Evolutionary conservation across 441 rosid species (phyloP), one percentile per base, ranked within the genome.

Genomic region (Gossypium schwendimanii): DNA sequence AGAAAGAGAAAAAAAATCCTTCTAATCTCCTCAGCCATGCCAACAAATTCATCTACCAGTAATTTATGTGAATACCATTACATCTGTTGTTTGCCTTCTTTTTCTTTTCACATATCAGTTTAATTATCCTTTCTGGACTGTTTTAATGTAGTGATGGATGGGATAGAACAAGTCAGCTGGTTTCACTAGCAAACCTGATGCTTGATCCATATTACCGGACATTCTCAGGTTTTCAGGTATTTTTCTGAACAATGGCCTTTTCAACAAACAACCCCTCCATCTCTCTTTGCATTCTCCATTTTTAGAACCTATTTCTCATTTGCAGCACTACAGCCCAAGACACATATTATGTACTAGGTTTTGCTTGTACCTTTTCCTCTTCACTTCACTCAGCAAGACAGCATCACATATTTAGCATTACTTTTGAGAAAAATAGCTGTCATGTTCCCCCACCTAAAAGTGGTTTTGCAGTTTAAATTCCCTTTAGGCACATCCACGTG

Each of bases 161-260:
- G 99, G 99, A 96, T 81, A 87, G 99, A 87, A 96, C 99, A 73
- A 88, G 91, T 59, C 99, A 96, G 85, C 78, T 96, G 87, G 91
- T 91, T 85, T 82, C 99, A 81, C 96, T 96, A 31, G 97, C 99
- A 64, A 88, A 88, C 77, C 81, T 96, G 84, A 80, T 93, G 77
- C 98, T 93, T 75, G 99, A 93, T 80, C 99, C 98, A 79, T 96
- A 90, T 79, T 93, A 96, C 76, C 81, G 98, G 59, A 96, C 98
- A 74, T 91, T 94, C 72, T n/a, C 86, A 3, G 98, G 99, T 76
- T 96, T 96, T 86, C 99, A 96, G 98, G 99, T 96, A 85, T 63
- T 59, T 65, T 73, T 17, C 62, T 26, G 45, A 63, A 31, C 69
- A 65, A 47, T 39, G 33, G 31, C 63, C 61, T 21, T 62, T 44